Conservation (phyloP, 352 stramenopile species). For the Globisporangium polare region DNA sequence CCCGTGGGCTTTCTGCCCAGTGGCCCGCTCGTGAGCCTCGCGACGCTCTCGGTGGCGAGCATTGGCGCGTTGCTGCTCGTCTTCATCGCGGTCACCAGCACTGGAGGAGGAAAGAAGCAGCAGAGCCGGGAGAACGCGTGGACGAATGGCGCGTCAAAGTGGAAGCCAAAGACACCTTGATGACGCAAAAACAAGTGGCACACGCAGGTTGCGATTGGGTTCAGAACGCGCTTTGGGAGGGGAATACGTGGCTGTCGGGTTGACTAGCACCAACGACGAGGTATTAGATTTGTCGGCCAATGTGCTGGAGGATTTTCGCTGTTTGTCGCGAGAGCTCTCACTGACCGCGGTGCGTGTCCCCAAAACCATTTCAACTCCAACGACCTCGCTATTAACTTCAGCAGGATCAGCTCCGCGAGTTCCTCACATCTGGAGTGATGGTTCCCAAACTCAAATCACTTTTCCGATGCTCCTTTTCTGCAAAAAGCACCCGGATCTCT, state of each 20-base stretch:
- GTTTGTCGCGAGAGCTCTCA: too few species aligned
- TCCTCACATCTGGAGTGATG: not conserved
- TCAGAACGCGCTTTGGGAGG: not conserved
- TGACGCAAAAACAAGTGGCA: not conserved
- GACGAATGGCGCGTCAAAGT: not conserved
- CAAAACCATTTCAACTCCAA: too few species aligned
- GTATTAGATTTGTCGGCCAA: too few species aligned
- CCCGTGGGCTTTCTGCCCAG: conserved; percentile 47
- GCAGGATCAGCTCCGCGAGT: not conserved
- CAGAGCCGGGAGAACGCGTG: not conserved
- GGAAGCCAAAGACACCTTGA: conserved; percentile 4
- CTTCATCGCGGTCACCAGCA: conserved; percentile 20
- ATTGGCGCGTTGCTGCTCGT: conserved; percentile 35
- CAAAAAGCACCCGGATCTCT: conserved; percentile 1
- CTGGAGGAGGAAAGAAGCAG: conserved; percentile 7
- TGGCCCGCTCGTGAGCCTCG: conserved; percentile 33
- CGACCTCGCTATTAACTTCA: too few species aligned
- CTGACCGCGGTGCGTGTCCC: too few species aligned
- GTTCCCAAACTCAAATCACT: not conserved
- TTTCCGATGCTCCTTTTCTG: not conserved
- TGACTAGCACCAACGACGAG: too few species aligned
- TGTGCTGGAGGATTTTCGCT: too few species aligned
- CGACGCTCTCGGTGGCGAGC: conserved; percentile 39
- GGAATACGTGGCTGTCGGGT: not conserved
- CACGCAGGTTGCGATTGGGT: not conserved